Percentiles rank a stretch among this genome's conserved stretches.
phyloP scores from a whole-genome alignment of 139 green algal species.

The Chlamydomonas incerta region DNA sequence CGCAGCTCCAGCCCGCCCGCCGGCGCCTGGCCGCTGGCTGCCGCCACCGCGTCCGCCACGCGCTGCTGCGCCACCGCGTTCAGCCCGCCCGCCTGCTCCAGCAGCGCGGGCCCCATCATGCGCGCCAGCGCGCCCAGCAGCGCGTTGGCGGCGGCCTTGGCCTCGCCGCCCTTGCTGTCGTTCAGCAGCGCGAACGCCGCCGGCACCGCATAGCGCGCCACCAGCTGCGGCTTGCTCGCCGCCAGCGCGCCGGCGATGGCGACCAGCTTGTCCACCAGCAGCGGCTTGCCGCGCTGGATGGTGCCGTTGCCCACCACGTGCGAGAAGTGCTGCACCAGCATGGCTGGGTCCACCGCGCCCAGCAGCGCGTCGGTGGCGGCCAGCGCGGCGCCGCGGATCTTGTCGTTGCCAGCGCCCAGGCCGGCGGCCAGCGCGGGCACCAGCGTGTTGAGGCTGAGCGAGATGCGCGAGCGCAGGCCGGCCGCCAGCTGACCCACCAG shows the following conservation, averaged over 20 bases:
- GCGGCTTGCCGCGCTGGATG: conserved; percentile 52
- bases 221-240: conserved; percentile 52
- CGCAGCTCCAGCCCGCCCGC: not conserved
- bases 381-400: conserved; percentile 51
- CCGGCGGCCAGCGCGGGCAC: conserved; percentile 65
- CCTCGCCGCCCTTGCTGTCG: conserved; percentile 38
- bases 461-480: conserved; percentile 25
- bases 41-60: conserved; percentile 44
- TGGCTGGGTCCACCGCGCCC: conserved; percentile 27
- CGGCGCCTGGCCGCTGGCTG: not conserved
- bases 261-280: conserved; percentile 67
- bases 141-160: conserved; percentile 32
- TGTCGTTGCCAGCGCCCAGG: conserved; percentile 70
- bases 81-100: conserved; percentile 41
- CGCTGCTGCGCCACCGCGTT: conserved; percentile 48
- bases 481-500: conserved; percentile 20
- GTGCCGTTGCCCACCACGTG: conserved; percentile 64
- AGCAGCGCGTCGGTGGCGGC: conserved; percentile 58
- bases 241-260: conserved; percentile 48
- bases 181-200: conserved; percentile 44
- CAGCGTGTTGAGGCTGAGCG: conserved; percentile 65
- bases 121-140: conserved; percentile 44
- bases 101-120: conserved; percentile 44
- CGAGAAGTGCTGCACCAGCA: conserved; percentile 73
- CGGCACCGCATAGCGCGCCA: conserved; percentile 51